Evolutionary conservation across 1,284 basidiomycete genomes (phyloP).

Genomic region (Ustilago hordei): DNA sequence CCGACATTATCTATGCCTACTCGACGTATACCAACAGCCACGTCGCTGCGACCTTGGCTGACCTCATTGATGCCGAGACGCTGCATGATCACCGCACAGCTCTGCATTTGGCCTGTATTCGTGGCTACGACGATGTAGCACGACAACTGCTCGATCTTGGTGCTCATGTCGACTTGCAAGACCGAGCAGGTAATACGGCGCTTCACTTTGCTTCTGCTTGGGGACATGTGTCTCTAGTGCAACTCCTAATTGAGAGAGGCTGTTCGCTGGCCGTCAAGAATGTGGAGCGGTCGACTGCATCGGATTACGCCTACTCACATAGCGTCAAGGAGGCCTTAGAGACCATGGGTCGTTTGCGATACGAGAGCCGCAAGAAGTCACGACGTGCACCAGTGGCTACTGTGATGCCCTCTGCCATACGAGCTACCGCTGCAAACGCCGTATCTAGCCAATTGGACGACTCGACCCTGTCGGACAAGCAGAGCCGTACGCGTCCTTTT

Average conservation of each 20-base stretch:
- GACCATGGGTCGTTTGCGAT: conserved; percentile 46
- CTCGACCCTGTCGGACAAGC: conserved; percentile 12
- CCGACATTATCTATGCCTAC: conserved; percentile 52
- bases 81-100: conserved; percentile 78
- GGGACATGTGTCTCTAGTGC: conserved; percentile 76
- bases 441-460: conserved; percentile 10
- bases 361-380: conserved; percentile 40
- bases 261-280: conserved; percentile 85
- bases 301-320: conserved; percentile 83
- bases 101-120: conserved; percentile 85
- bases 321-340: conserved; percentile 55
- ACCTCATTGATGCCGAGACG: conserved; percentile 39
- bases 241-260: conserved; percentile 86
- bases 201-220: conserved; percentile 77
- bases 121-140: conserved; percentile 88
- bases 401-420: conserved; percentile 17
- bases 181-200: conserved; percentile 90
- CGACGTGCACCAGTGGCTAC: conserved; percentile 23
- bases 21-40: conserved; percentile 37
- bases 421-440: conserved; percentile 2
- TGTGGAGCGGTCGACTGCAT: conserved; percentile 88
- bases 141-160: conserved; percentile 88
- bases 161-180: conserved; percentile 86
- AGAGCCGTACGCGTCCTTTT: conserved; percentile 17
- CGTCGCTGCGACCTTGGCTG: conserved; percentile 25